Base-by-base conservation (phyloP, 2,329 filamentous ascomycete genomes). In the Lecanicillium sp. region DNA sequence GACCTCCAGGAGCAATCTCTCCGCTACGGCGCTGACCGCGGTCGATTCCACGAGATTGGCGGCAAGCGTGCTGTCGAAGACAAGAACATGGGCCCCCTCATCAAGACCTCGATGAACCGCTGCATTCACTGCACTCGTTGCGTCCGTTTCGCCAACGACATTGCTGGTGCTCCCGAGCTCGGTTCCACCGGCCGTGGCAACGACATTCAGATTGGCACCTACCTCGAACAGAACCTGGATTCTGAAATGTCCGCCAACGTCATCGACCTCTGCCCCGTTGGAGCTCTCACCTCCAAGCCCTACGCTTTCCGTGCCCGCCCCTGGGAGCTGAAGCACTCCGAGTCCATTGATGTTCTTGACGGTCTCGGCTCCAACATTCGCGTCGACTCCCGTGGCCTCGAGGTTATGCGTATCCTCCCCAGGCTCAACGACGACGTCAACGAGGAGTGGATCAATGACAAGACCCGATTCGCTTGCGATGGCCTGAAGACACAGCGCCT, bases 361-460 rank as follows among this genome's bases (percentile, higher is more conserved):
- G 92, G 79, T 30, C 70, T 98, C 44, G 92, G 92, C 44, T 96
- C 90, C 42, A 94, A 94, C 61, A 94, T 98, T 54, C 82, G 92
- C 32, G 81, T 97, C 32, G 92, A 98, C 65, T 84, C 88, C 42
- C 81, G 92, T 56, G 92, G 92, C 43, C 72, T 96, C 49, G 89
- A 97, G 67, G 90, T 98, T 37, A 95, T 98, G 89, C 83, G 92
- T 53, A 75, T 98, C 44, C 60, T 96, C 13, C 92, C 92, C 43
- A 79, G 92, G 53, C 74, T 98, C 45, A 98, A 98, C 61, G 92
- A 98, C 59, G 89, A 97, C 54, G 80, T 98, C 54, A 98, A 98
- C 63, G 92, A 98, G 69, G 92, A 98, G 65, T 98, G 92, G 92
- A 97, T 98, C 62, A 92, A 97, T 65, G 92, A 98, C 71, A 98